Percentiles rank a stretch among this genome's conserved stretches.
phyloP scores from a whole-genome alignment of 1,139 yeast genomes.

The Pichia sp. region DNA sequence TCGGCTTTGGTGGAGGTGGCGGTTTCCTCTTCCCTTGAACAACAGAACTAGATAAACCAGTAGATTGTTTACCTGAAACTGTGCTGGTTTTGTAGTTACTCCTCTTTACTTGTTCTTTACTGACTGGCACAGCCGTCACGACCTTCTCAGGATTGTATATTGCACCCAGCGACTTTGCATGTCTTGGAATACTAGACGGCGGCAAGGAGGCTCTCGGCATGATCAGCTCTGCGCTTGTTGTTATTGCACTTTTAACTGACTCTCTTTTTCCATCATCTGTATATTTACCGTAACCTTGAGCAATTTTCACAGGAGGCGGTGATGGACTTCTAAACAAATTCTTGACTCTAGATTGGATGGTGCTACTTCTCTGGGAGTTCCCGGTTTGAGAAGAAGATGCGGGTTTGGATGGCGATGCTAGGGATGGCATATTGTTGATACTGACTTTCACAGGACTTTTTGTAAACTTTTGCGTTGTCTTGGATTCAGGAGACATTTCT shows the following conservation, averaged over 20 bases:
- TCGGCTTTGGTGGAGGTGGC: slow-evolving; percentile 25
- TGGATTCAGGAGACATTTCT: slow-evolving; percentile 21
- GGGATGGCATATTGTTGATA: neutral
- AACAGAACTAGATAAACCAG: neutral
- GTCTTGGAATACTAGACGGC: slow-evolving; percentile 2
- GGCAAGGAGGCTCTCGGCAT: slow-evolving; percentile 4
- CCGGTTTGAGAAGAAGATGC: slow-evolving; percentile 11
- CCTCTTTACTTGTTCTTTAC: neutral
- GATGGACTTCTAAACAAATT: slow-evolving; percentile 50
- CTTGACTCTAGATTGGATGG: slow-evolving; percentile 68
- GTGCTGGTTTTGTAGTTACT: neutral
- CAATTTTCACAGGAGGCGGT: slow-evolving; percentile 50
- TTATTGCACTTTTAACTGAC: neutral
- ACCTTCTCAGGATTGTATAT: neutral
- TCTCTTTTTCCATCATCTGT: slow-evolving; percentile 38
- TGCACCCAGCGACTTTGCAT: slow-evolving; percentile 3
- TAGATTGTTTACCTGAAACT: neutral
- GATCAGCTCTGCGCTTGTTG: neutral
- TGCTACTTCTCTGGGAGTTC: slow-evolving; percentile 38
- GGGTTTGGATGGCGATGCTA: slow-evolving; percentile 4
- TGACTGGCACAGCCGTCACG: neutral
- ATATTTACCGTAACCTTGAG: slow-evolving; percentile 71
- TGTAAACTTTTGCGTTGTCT: slow-evolving; percentile 1
- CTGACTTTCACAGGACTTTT: neutral
- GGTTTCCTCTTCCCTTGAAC: slow-evolving; percentile 13